A percentile compares a stretch with the other conserved stretches of the same genome.
phyloP scores from a whole-genome alignment of 352 stramenopile species.

The Phytophthora niederhauseri region DNA sequence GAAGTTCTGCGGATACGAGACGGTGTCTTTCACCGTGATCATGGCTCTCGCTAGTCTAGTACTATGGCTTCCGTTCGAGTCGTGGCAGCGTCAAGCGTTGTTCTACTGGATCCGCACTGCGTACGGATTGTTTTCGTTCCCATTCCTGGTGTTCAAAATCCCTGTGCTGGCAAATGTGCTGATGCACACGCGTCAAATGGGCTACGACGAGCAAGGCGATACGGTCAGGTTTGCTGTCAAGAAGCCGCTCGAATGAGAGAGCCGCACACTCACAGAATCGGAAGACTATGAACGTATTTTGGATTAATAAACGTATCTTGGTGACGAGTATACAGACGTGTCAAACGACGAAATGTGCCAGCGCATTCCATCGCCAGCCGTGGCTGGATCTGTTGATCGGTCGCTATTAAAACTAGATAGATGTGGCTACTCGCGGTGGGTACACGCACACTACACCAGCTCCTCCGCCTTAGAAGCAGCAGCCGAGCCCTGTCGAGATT shows the following conservation, averaged over 20 bases:
- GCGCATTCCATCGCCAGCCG: slow-evolving; percentile 13
- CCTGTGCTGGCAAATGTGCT: slow-evolving; percentile 82
- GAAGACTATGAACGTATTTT: slow-evolving; percentile 15
- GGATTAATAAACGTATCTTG: slow-evolving; percentile 36
- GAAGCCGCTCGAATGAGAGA: slow-evolving; percentile 33
- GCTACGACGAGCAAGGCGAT: slow-evolving; percentile 83
- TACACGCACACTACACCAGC: slow-evolving; percentile 41
- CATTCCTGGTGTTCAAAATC: slow-evolving; percentile 91
- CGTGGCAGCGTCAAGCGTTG: slow-evolving; percentile 80
- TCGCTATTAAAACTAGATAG: slow-evolving; percentile 25
- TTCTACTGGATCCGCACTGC: slow-evolving; percentile 90
- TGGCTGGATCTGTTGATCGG: not conserved
- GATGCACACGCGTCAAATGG: slow-evolving; percentile 86
- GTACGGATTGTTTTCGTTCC: slow-evolving; percentile 87
- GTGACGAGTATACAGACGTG: slow-evolving; percentile 22
- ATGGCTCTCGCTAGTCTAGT: slow-evolving; percentile 64
- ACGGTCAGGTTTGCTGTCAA: slow-evolving; percentile 64
- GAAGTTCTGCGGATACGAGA: slow-evolving; percentile 90
- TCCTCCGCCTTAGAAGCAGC: slow-evolving; percentile 36
- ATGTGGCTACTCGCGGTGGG: not conserved
- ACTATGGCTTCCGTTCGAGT: slow-evolving; percentile 69
- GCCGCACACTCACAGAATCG: not conserved
- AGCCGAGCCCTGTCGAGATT: slow-evolving; percentile 23
- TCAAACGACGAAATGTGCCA: slow-evolving; percentile 15
- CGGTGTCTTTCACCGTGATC: slow-evolving; percentile 76